Percentiles rank a stretch among this genome's conserved stretches.
phyloP scores from a whole-genome alignment of 176 grass and related monocot species.

The Phragmites australis region DNA sequence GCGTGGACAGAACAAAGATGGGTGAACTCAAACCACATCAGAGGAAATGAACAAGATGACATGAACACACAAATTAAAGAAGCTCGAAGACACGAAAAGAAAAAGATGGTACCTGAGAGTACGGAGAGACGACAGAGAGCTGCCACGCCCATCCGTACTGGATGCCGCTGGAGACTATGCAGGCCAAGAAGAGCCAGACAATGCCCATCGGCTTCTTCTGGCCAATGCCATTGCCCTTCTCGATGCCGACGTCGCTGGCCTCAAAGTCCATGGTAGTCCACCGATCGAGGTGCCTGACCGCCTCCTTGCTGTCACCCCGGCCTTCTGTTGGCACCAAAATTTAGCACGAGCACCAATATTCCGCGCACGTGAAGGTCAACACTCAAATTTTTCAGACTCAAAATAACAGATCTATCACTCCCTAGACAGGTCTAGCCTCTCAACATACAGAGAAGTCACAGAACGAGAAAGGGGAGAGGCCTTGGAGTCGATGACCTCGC shows the following conservation, averaged over 20 bases:
- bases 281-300: neutral
- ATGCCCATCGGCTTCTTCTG: neutral
- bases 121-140: constrained; percentile 64
- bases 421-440: too few relatives aligned
- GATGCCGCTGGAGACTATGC: constrained; percentile 80
- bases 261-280: constrained; percentile 15
- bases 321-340: too few relatives aligned
- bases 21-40: neutral
- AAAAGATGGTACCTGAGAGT: constrained; percentile 39
- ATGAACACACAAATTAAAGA: neutral
- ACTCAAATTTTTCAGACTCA: too few relatives aligned
- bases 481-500: too few relatives aligned
- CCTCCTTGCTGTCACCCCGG: constrained; percentile 19
- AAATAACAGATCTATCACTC: too few relatives aligned
- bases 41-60: neutral
- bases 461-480: too few relatives aligned
- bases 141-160: constrained; percentile 97
- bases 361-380: too few relatives aligned
- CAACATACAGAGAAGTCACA: too few relatives aligned
- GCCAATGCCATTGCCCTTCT: neutral
- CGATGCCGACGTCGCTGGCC: neutral
- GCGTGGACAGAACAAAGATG: constrained; percentile 30
- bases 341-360: too few relatives aligned
- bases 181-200: constrained; percentile 57
- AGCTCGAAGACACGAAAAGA: neutral